Conservation (phyloP, 306 rosid species). For the Rosa persica region DNA sequence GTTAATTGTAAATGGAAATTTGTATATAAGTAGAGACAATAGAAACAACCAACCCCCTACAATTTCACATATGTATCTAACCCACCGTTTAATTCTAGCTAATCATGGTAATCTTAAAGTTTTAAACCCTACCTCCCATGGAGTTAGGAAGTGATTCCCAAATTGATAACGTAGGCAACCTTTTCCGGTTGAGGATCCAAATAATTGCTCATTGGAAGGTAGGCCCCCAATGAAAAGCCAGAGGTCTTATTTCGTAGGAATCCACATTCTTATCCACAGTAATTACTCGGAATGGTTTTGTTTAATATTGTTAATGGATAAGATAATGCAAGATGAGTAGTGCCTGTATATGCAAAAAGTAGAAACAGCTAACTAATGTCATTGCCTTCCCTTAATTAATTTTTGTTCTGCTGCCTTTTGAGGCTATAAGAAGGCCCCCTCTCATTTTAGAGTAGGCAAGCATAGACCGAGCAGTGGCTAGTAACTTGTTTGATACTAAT, state of each 20-base stretch:
- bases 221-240: not conserved
- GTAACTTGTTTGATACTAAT: not conserved
- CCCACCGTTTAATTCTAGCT: not conserved
- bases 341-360: constrained; percentile 4
- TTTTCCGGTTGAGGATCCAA: constrained; percentile 1
- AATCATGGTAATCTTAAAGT: not conserved
- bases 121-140: constrained; percentile 4
- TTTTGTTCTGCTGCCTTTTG: not conserved
- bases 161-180: constrained; percentile 12
- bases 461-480: not conserved
- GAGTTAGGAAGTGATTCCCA: constrained; percentile 4
- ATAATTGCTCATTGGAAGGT: not conserved
- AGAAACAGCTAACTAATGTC: not conserved
- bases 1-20: not conserved
- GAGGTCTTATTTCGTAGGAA: constrained; percentile 5
- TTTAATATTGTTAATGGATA: constrained; percentile 11
- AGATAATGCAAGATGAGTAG: not conserved
- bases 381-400: not conserved
- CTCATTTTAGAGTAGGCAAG: constrained; percentile 3
- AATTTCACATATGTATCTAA: not conserved
- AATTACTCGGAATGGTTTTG: not conserved
- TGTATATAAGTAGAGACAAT: not conserved
- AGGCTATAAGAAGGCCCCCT: constrained; percentile 12
- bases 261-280: constrained; percentile 4
- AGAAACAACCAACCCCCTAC: not conserved